A percentile compares a stretch with the other conserved stretches of the same genome.
These are phyloP conservation scores for Fusarium lyarnte DNA, from an alignment of 2,329 filamentous ascomycete genomes.

Conservation along the genomic window DNA sequence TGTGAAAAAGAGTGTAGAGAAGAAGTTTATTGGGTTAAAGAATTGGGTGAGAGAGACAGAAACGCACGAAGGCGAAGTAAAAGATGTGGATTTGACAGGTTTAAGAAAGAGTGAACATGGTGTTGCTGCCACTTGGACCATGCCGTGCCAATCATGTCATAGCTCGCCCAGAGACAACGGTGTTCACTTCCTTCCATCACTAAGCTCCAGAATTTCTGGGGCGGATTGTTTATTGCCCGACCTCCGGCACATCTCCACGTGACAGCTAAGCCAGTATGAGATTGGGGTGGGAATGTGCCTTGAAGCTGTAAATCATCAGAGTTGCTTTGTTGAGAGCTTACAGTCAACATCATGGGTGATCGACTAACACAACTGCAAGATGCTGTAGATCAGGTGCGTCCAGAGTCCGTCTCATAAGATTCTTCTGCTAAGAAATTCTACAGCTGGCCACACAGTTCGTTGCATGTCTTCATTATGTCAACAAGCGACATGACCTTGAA, in stretches of 20 bases:
- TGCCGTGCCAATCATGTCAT: slow-evolving; percentile 41
- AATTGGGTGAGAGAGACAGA: slow-evolving; percentile 16
- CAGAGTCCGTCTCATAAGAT: not conserved
- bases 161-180: slow-evolving; percentile 46
- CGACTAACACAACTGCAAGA: slow-evolving; percentile 86
- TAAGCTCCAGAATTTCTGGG: slow-evolving; percentile 22
- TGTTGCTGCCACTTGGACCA: slow-evolving; percentile 38
- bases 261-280: slow-evolving; percentile 1
- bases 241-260: slow-evolving; percentile 35
- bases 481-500: slow-evolving; percentile 74
- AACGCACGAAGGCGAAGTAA: slow-evolving; percentile 21
- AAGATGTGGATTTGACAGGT: slow-evolving; percentile 21
- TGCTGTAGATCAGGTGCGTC: slow-evolving; percentile 78
- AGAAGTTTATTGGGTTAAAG: slow-evolving; percentile 15
- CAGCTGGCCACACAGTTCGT: slow-evolving; percentile 76
- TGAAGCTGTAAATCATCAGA: not conserved
- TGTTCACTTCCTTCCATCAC: slow-evolving; percentile 48
- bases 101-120: slow-evolving; percentile 31
- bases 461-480: slow-evolving; percentile 72
- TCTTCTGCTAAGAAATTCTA: slow-evolving; percentile 6
- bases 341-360: slow-evolving; percentile 69
- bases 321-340: slow-evolving; percentile 1
- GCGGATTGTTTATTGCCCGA: slow-evolving; percentile 47
- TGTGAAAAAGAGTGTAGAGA: slow-evolving; percentile 23
- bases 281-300: not conserved